Evolutionary conservation across 371 early-diverging fungal genomes (phyloP), one percentile per base, ranked within the genome.

Genomic region (Apophysomyces sp.): DNA sequence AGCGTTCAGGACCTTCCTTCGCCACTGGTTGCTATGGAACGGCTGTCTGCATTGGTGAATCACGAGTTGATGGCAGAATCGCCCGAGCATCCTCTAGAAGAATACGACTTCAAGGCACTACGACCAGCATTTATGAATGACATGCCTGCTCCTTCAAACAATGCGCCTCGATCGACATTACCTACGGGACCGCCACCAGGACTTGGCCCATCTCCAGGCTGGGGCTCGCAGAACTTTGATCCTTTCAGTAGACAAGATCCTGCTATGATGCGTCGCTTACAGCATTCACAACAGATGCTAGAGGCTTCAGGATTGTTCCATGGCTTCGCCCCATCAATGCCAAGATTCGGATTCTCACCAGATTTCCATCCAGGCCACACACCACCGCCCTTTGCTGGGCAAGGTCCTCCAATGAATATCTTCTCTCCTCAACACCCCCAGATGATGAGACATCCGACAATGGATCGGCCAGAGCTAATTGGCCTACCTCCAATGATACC

Each of bases 201-300:
- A 9, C 59, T 71, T 15, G 31, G 16, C 21, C 57, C 51, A 28
- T 67, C 72, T 27, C 67, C 67, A 21, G 81, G 68, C 18, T 77
- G 78, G 81, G 64, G 69, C 24, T 54, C 71, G 13, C 68, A 69
- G 27, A 58, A 61, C 1, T 80, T 77, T 58, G 78, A 80, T 61
- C 76, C 74, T 3, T 77, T 77, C 51, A 71, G 70, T 34, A 76
- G 77, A 6, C 76, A 80, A 58, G 78, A 80, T 44, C 78, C 78
- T 44, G 60, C 69, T 4, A 37, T 75, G 12, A 72, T 77, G 57
- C 72, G 81, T 54, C 76, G 81, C 51, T 61, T 80, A 26, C 81
- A 77, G 32, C 81, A 80, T 52, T 80, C 81, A n/a, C 81, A 80
- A 34, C 76, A 74, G 27, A 80, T 80, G 81, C 37, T 80, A 12